phyloP scores from a whole-genome alignment of 495 filamentous ascomycete genomes.

The Tuber indicum region DNA sequence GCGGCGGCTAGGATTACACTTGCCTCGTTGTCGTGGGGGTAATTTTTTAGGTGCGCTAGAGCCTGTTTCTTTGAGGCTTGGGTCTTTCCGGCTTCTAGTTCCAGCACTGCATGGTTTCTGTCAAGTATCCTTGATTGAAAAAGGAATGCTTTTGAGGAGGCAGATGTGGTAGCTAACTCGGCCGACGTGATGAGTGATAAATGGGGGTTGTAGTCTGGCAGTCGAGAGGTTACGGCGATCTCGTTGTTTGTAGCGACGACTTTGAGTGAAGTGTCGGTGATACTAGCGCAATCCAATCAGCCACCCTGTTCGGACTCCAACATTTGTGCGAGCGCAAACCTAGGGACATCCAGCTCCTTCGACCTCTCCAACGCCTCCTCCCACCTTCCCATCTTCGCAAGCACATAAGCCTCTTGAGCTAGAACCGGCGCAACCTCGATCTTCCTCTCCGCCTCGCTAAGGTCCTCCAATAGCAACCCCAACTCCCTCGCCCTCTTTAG shows the following conservation, averaged over 20 bases:
- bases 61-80: conserved; percentile 52
- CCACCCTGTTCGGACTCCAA: neutral
- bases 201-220: conserved; percentile 64
- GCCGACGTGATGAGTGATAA: conserved; percentile 54
- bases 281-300: conserved; percentile 51
- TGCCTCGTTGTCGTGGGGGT: conserved; percentile 20
- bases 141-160: conserved; percentile 50
- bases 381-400: conserved; percentile 62
- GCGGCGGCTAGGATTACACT: conserved; percentile 71
- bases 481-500: conserved; percentile 71
- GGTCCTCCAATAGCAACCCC: conserved; percentile 53
- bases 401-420: conserved; percentile 78
- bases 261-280: conserved; percentile 69
- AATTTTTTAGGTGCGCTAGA: conserved; percentile 44
- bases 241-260: conserved; percentile 72
- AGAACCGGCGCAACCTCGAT: conserved; percentile 77
- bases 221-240: conserved; percentile 52
- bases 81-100: conserved; percentile 74
- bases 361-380: conserved; percentile 65
- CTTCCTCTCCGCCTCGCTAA: conserved; percentile 73
- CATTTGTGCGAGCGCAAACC: conserved; percentile 48
- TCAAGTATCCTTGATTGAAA: conserved; percentile 64
- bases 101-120: conserved; percentile 63
- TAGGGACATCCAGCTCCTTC: conserved; percentile 56
- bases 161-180: conserved; percentile 51